Conservation (phyloP, 768 basidiomycete species). For the Mycena alexandri region DNA sequence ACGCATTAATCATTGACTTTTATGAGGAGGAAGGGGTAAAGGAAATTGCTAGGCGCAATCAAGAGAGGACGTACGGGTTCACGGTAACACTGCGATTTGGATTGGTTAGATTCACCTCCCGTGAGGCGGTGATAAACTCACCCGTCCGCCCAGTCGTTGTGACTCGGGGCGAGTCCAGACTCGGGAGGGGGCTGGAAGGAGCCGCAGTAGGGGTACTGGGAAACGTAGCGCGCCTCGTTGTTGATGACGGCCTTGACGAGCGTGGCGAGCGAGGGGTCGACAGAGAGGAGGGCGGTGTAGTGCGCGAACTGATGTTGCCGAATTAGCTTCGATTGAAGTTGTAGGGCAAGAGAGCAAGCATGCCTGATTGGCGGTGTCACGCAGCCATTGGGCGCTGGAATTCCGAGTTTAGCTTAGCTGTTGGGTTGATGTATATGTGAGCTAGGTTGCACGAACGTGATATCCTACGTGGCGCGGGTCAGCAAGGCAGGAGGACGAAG, state of each 20-base stretch:
- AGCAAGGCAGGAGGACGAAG: conserved; percentile 9
- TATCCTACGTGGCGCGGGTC: conserved; percentile 60
- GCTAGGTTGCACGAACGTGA: conserved; percentile 71
- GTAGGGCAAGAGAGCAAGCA: too few species aligned
- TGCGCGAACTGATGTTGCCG: conserved; percentile 68
- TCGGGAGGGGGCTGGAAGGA: conserved; percentile 86
- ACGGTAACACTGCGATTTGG: conserved; percentile 79
- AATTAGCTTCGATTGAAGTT: too few species aligned
- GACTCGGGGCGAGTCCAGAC: conserved; percentile 71
- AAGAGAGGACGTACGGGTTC: conserved; percentile 77
- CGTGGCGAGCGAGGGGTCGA: conserved; percentile 69
- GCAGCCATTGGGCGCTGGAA: conserved; percentile 84
- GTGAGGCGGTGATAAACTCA: too few species aligned
- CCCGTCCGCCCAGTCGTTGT: conserved; percentile 79
- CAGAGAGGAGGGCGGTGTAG: conserved; percentile 69
- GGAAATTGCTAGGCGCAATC: too few species aligned
- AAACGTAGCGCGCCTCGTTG: conserved; percentile 80
- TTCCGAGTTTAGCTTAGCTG: not conserved
- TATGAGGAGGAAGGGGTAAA: too few species aligned
- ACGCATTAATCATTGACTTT: too few species aligned
- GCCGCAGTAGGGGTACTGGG: conserved; percentile 83
- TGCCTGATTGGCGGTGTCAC: conserved; percentile 78
- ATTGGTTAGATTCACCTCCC: too few species aligned
- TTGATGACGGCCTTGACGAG: conserved; percentile 87
- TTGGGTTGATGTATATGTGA: too few species aligned